Conservation (phyloP, 2,329 filamentous ascomycete species). For the Fusarium sp. region DNA sequence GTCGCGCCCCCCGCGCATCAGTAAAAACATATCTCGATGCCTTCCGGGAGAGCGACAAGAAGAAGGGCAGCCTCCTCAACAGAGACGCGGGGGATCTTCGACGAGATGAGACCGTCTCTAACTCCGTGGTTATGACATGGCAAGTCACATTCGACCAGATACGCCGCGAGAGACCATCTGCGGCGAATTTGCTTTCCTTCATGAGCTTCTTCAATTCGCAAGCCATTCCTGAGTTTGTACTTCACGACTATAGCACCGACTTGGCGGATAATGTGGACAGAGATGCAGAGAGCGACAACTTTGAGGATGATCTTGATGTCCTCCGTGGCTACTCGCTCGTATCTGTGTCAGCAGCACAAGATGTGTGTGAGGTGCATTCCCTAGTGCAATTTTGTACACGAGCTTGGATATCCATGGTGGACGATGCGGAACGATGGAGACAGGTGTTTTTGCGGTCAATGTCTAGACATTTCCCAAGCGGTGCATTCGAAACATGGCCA, state of each 20-base stretch:
- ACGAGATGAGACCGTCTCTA: too few species aligned
- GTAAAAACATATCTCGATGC: too few species aligned
- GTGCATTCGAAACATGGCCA: neutral
- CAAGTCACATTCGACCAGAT: constrained; percentile 28
- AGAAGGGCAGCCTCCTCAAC: too few species aligned
- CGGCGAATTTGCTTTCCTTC: constrained; percentile 8
- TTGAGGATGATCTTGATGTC: constrained; percentile 26
- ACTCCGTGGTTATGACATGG: constrained; percentile 13
- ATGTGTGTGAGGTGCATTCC: constrained; percentile 7
- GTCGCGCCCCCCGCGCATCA: too few species aligned
- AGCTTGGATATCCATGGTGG: constrained; percentile 2
- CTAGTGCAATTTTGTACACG: constrained; percentile 1
- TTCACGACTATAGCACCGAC: neutral
- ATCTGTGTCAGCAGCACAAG: neutral
- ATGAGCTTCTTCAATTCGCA: constrained; percentile 33
- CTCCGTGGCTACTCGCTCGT: constrained; percentile 25
- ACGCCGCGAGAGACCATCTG: neutral
- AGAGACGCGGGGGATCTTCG: too few species aligned
- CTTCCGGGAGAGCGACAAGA: too few species aligned
- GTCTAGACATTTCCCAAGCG: neutral
- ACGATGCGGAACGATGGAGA: too few species aligned
- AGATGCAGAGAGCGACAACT: neutral
- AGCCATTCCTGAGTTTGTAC: constrained; percentile 10
- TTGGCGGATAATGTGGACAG: neutral
- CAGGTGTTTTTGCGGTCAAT: neutral